Percentiles rank a stretch among this genome's conserved stretches.
Conservation (phyloP, 331 rosid species). For the Dryas integrifolia region DNA sequence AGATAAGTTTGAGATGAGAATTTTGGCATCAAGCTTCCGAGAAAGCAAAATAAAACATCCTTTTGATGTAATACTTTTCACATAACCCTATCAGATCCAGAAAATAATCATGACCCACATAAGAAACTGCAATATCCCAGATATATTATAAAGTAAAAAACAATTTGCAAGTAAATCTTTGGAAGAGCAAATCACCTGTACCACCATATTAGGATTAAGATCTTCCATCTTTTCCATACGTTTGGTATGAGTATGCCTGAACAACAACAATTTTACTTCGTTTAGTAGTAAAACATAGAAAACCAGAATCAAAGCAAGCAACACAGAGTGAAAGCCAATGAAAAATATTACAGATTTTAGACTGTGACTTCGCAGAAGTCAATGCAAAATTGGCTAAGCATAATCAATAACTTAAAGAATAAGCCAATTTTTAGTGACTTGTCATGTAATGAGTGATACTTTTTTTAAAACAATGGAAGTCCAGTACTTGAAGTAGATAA, state of each 20-base stretch:
- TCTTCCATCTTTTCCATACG: constrained; percentile 58
- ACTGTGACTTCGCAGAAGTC: neutral
- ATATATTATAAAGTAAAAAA: neutral
- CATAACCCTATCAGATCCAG: constrained; percentile 63
- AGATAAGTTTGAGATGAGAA: constrained; percentile 75
- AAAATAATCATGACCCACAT: constrained; percentile 10
- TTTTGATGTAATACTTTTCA: constrained; percentile 67
- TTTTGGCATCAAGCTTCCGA: constrained; percentile 74
- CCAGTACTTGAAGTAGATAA: neutral
- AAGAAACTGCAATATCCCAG: constrained; percentile 17
- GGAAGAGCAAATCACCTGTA: constrained; percentile 47
- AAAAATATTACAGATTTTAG: neutral
- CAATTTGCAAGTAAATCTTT: constrained; percentile 3
- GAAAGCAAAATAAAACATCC: constrained; percentile 86
- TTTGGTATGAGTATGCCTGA: constrained; percentile 42
- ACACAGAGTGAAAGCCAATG: neutral
- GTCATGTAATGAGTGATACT: neutral
- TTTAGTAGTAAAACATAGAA: constrained; percentile 8
- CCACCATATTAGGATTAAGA: constrained; percentile 61
- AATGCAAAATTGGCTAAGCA: neutral
- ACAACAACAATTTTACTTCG: constrained; percentile 11
- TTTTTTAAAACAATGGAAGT: neutral
- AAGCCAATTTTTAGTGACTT: neutral
- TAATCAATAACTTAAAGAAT: neutral
- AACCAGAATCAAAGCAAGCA: constrained; percentile 13